Base-by-base conservation (phyloP, 345 rosid genomes). In the Eucalyptus erythrocorys region DNA sequence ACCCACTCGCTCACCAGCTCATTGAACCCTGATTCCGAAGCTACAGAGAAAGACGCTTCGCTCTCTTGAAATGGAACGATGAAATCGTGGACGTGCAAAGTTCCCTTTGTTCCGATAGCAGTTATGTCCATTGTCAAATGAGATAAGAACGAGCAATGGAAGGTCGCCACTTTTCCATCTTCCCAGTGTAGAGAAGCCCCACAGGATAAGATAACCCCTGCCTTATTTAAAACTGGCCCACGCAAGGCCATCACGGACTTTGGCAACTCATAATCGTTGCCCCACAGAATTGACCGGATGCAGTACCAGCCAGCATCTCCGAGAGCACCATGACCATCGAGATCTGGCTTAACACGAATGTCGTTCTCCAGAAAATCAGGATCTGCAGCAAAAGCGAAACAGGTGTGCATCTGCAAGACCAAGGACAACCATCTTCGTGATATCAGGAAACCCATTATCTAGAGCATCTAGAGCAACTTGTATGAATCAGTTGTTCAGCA, bases 231-330 rank as follows among this genome's bases (percentile, higher is more conserved):
- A 50, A 95, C 91, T 19, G 93, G 90, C 16, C 92, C 94, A 4
- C 88, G 94, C 84, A 94, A 88, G 48, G 98, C 97, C 6, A 90
- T 86, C 5, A 94, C 95, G 0, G 93, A 93, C 89, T 93, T 93
- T 0, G 99, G 99, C 45, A 96, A 94, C 86, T 96, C 92, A 87
- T 94, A 95, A 89, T 94, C 92, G 86, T 92, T 92, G 8, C 90
- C 95, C 89, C 93, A 94, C 84, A 97, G 91, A 90, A 91, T 90
- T 47, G 96, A 91, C 89, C 96, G 91, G 88, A 94, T 90, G 68
- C 94, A 88, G 88, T 97, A 97, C 99, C 99, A 97, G 45, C 99
- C 99, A n/a, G 94, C 92, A 82, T 97, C 99, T 16, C 99, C 99
- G 3, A 97, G 96, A 12, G 97, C 94, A 40, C 99, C 99, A 7